Base-by-base conservation (phyloP, 768 basidiomycete genomes). In the Mycena chlorophos region DNA sequence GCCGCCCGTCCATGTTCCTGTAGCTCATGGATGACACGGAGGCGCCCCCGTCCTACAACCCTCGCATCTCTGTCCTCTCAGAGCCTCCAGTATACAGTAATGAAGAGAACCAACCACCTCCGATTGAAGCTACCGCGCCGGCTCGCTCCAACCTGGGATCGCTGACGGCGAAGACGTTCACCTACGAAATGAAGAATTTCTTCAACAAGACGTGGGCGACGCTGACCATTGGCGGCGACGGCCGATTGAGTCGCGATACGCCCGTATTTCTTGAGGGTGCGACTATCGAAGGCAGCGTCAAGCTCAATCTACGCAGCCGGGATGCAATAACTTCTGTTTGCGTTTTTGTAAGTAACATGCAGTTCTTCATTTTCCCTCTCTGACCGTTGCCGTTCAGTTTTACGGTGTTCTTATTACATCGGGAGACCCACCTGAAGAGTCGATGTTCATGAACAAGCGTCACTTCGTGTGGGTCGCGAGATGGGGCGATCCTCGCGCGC, bases 401-500 rank as follows among this genome's bases (percentile, higher is more conserved):
- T 16, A 48, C 34, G 58, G 58, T 1, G 51, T 51, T 27, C 54
- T 60, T n/a, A 30, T 56, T 22, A 28, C 34, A 20, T 52, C 5
- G 6, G 51, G 50, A 14, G 54, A 59, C 22, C 45, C 43, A 20
- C n/a, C n/a, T 4, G 49, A 59, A 49, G 49, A 30, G 3, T 22
- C 23, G 2, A 49, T 27, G 25, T 60, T 60, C 28, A 43, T 52
- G 16, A 42, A 27, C 16, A 13, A 48, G 30, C 38, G 40, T 1
- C 31, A 52, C 12, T 31, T n/a, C 14, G 2, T 60, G 8, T 60
- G 58, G 58, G 29, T 5, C 12, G 8, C 46, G 8, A 25, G 20
- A 1, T 55, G 55, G 58, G 58, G 51, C 2, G 51, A 60, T 27
- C 58, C 58, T 4, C 50, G 58, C 5, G 43, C 54, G n/a, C n/a